Base-by-base conservation (phyloP, 352 stramenopile species). In the Peronospora destructor region DNA sequence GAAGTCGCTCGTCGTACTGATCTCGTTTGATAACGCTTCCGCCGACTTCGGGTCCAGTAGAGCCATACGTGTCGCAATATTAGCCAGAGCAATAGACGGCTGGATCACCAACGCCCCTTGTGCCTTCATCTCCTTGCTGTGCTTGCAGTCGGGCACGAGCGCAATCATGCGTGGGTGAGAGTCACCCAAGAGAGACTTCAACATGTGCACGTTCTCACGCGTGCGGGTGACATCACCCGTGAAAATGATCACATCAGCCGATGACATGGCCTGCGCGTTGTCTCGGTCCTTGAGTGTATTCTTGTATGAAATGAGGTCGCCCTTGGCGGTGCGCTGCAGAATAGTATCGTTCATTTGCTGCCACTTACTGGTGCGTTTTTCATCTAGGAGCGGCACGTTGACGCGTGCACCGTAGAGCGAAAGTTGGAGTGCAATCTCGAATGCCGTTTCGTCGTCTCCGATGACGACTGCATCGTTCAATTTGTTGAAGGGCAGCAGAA, bases 61-160 rank as follows among this genome's bases (percentile, higher is more conserved):
- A 8, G 73, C 71, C 71, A 84, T 83, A 13, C 73, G 71, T n/a
- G 73, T 85, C 1, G 66, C 71, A 32, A 85, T 82, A 42, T 85
- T 85, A 23, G 76, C 73, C 35, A 87, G 39, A 14, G 76, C 73
- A 38, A 87, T 85, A 2, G 73, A 84, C 41, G 76, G 73, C 50
- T 85, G 73, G 32, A 87, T 78, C 33, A 76, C 73, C 29, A 87
- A 45, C 11, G 53, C 55, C 1, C 55, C 55, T 11, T 53, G 47
- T 0, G 19, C 49, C 26, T 63, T 63, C 55, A 87, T 71, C 40
- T 73, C 53, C 44, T 83, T 69, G 29, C 62, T 73, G 23, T 69
- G 68, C 6, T 57, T 69, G 37, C 56, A 68, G 47, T 85, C 64
- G 0, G 65, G 68, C 28, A 85, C 68, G 11, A 85, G 29, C 0